Conservation (phyloP, 805 yeast species). For the Starmera quercuum region DNA sequence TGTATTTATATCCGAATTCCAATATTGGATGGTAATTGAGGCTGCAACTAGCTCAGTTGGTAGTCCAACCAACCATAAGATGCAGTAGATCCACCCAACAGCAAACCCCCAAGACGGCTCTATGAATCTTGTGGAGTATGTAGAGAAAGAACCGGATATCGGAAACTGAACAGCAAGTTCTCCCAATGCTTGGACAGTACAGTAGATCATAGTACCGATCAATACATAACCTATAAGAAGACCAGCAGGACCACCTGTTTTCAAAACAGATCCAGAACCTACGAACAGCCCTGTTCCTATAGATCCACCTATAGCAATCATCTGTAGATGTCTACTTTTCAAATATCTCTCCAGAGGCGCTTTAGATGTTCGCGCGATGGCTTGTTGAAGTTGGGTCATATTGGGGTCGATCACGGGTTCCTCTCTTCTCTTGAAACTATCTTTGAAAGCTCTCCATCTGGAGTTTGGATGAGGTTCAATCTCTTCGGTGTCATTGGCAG, state of each 20-base stretch:
- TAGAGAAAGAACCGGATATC: slow-evolving; percentile 57
- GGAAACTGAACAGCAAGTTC: slow-evolving; percentile 57
- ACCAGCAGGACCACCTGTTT: slow-evolving; percentile 53
- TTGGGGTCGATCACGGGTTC: slow-evolving; percentile 21
- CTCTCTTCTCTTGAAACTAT: slow-evolving; percentile 1
- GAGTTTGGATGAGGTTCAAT: background rate
- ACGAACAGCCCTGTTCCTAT: slow-evolving; percentile 62
- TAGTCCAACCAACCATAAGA: slow-evolving; percentile 43
- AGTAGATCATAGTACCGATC: slow-evolving; percentile 45
- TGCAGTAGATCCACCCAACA: slow-evolving; percentile 48
- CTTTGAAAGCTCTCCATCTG: slow-evolving; percentile 17
- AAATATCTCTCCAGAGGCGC: slow-evolving; percentile 46
- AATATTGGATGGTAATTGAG: slow-evolving; percentile 42
- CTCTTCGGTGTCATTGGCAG: too few relatives aligned
- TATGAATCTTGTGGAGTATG: slow-evolving; percentile 50
- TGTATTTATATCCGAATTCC: slow-evolving; percentile 38
- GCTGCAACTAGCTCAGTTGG: slow-evolving; percentile 49
- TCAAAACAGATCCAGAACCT: slow-evolving; percentile 48
- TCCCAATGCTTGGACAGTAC: slow-evolving; percentile 50
- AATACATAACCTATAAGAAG: slow-evolving; percentile 43
- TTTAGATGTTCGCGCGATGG: slow-evolving; percentile 33
- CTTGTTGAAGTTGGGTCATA: slow-evolving; percentile 30
- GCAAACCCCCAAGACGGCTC: slow-evolving; percentile 60
- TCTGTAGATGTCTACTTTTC: slow-evolving; percentile 48
- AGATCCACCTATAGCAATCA: slow-evolving; percentile 60